Base-by-base conservation (phyloP, 73 alveolate species). In the Paramecium tetraurelia region DNA sequence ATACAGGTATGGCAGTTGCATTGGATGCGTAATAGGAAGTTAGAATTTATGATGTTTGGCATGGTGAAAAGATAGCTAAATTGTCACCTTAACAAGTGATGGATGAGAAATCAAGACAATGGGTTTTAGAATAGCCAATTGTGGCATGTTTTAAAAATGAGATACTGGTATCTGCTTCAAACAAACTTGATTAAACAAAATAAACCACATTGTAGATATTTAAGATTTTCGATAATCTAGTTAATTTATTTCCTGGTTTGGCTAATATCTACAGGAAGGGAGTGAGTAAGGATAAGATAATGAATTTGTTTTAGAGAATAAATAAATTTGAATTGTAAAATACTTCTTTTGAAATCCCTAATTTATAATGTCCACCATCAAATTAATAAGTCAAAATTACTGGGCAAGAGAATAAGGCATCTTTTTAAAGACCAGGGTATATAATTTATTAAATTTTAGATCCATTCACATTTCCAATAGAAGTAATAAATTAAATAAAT, bases 51-150 rank as follows among this genome's bases (percentile, higher is more conserved):
- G 93, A 86, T 40, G 58, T 86, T 53, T 86, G 93, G 93, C 93
- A 86, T 86, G 93, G 93, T 12, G 71, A 86, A 50, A 86, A 86
- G 36, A 86, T 86, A 41, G 93, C 77, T 11, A 86, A 86, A 40
- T 35, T 86, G 7, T 21, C 31, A 68, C 86, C 93, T n/a, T 86
- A 72, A 40, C 36, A 72, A 16, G 76, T 63, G 1, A 48, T 68
- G 69, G 93, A 86, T 68, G 85, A 72, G n/a, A 86, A 77, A 35
- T 36, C 75, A 86, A 86, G 85, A 43, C 11, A 36, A 40, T 86
- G 93, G 93, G 44, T 33, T 5, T 38, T 24, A 59, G 50, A 21
- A n/a, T 38, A 85, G 1, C 86, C 84, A 38, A 63, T 72, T 12
- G 58, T 86, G 6, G 50, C 68, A 20, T 63, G 85, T 86, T 72